Evolutionary conservation across 2,329 filamentous ascomycete genomes (phyloP), one percentile per base, ranked within the genome.

Genomic region (Dothideomycetidae sp.): DNA sequence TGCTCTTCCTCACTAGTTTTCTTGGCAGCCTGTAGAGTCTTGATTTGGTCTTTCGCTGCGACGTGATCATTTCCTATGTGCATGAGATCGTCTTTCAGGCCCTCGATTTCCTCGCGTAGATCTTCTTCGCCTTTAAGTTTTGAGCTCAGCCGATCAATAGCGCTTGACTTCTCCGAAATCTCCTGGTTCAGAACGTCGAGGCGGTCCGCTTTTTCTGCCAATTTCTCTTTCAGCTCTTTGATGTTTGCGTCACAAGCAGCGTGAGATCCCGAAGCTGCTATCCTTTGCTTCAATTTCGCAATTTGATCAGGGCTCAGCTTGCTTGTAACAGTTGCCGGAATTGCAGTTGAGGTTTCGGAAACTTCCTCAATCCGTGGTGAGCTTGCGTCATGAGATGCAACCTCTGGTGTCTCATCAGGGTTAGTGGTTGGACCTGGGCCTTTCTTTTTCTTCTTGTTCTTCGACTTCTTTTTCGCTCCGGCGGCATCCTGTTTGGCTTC

Each of bases 81-180:
- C 30, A 88, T 61, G 5, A 96, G 63, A 46, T 86, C 81, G 39
- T 93, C 83, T 35, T 79, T 74, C 42, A 96, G 63, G 3, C 73
- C 76, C 49, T 92, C 84, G 41, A 94, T 81, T 58, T 96, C 86
- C 50, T 93, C 86, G 16, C 73, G 70, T 30, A 93, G 64, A 13
- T 78, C 78, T 37, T 88, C 82, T 50, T 77, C 71, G 40, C 90
- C 81, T 11, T 77, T 81, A 51, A 82, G 66, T 54, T 79, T 78
- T 39, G 72, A 70, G 16, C 72, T 71, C 4, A 94, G 63, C 10
- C 68, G 70, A 37, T 82, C 74, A 36, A 94, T 85, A 28, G 76
- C 75, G 1, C 67, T 66, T 46, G 86, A 77, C 50, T 84, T 86
- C 28, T 73, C 63, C n/a, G 53, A 47, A 10, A 55, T 52, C 5